A percentile compares a stretch with the other conserved stretches of the same genome.
Conservation (phyloP, 345 rosid species). For the Eucalyptus curtisii region DNA sequence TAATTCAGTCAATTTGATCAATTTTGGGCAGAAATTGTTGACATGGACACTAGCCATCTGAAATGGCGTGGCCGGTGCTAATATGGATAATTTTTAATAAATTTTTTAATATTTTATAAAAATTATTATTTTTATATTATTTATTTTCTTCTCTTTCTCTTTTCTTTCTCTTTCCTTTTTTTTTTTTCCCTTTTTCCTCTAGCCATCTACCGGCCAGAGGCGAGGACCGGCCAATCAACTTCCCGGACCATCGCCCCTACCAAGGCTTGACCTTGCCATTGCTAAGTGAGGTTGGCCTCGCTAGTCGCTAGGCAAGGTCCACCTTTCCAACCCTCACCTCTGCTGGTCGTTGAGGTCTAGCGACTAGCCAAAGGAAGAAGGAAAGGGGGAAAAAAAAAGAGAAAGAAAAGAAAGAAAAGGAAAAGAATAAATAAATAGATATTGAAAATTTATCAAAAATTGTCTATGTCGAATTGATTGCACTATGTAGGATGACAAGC, state of each 20-base stretch:
- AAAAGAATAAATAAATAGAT: too few relatives aligned
- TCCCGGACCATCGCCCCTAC: neutral
- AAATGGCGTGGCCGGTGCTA: fast-evolving
- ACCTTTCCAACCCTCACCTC: neutral
- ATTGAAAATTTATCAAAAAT: too few relatives aligned
- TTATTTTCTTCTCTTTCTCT: too few relatives aligned
- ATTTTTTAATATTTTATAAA: too few relatives aligned
- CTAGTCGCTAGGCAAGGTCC: neutral
- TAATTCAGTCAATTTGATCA: neutral
- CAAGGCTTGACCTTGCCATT: neutral
- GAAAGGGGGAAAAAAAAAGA: too few relatives aligned
- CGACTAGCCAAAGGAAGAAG: neutral
- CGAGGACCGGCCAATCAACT: neutral
- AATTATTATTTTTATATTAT: too few relatives aligned
- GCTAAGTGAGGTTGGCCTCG: neutral
- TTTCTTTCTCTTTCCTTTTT: too few relatives aligned
- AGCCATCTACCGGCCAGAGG: neutral
- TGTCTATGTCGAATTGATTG: fast-evolving
- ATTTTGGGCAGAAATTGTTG: neutral
- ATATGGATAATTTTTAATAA: neutral
- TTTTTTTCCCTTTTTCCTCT: neutral
- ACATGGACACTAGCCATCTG: neutral
- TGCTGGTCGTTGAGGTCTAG: neutral
- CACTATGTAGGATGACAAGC: neutral
- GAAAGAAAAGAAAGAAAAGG: neutral